Base-by-base conservation (phyloP, 371 early-diverging fungal species). In the Mucor irregularis region DNA sequence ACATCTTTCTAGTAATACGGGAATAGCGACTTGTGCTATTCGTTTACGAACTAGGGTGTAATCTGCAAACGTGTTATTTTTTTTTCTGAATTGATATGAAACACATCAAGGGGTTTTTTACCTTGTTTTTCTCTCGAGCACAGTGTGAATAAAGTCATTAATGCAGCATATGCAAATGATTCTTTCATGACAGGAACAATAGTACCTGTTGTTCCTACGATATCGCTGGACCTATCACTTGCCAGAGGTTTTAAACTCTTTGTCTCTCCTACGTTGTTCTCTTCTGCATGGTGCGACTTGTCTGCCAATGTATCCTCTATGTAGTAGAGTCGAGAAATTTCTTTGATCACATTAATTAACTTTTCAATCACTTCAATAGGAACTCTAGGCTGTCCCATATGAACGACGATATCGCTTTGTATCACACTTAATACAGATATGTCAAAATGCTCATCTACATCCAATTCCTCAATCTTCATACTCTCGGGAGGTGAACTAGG, bases 381-480 rank as follows among this genome's bases (percentile, higher is more conserved):
- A 0, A 90, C 89, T 30, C 86, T 78, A 8, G 80, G 68, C 51
- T 85, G 81, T 7, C 90, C 88, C 54, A 93, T 68, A 55, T 87
- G 81, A 25, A 80, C 66, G 6, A 90, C 73, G 13, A 91, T 81
- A 56, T 90, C 87, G 22, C 59, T 79, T 61, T 90, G 83, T 19
- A 91, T 66, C 21, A 77, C 76, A 37, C 71, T 80, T 25, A 93
- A 67, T 4, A 87, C 76, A 7, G 85, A 85, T 14, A 91, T 82
- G 59, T 94, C 94, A 61, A 92, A 91, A 5, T 81, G 81, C 43
- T 91, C 92, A 52, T 92, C 92, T 4, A 79, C 74, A 34, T 87
- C 83, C 5, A 90, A 71, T 33, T 88, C 87, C 54, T 90, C 89
- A 17, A 83, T 67, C 1, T 86, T 77, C 70, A 88, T 67, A 3